Base-by-base conservation (phyloP, 345 rosid species). In the Microcos paniculata region DNA sequence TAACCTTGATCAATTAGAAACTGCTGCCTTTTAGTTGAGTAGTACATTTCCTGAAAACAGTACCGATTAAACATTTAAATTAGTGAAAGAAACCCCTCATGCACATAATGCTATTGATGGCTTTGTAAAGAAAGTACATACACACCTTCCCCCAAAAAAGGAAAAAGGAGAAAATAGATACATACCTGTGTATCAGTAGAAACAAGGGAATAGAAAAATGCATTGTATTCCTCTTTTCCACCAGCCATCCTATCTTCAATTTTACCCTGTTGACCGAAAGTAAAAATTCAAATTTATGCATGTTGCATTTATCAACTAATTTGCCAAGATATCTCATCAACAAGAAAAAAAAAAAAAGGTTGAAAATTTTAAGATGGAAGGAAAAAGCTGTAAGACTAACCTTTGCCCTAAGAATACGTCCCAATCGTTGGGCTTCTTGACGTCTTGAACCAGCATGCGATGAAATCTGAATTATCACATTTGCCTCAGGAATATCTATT, bases 361-460 rank as follows among this genome's bases (percentile, higher is more conserved):
- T 30, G 26, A 16, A 19, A 30, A 16, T 4, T 49, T 21, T 62
- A 9, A 62, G 45, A 62, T 38, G 8, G 16, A 46, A 38, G 26
- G 24, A 23, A 40, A 10, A 63, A 62, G 74, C 43, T 43, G 49
- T 4, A 56, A 31, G 57, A 80, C 86, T 56, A 38, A 92, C 97
- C 92, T 96, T 96, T 12, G 99, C 98, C 87, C 99, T 91, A 82
- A 96, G 98, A 85, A 96, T 93, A 93, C 97, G 98, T 72, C 98
- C 97, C 81, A 96, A 80, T 26, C 99, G 89, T 59, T 96, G 99
- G 66, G 98, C 98, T 86, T 93, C 99, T 84, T 96, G 99, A 81
- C 97, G 94, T 76, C 99, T 93, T 66, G 98, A 96, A 72, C 99
- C 99, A 85, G 98, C 97, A 83, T 96, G 97, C 40, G 99, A 93